These are phyloP conservation scores for Nicotiana undulata DNA, from an alignment of 257 asterid species.

Conservation along the genomic window DNA sequence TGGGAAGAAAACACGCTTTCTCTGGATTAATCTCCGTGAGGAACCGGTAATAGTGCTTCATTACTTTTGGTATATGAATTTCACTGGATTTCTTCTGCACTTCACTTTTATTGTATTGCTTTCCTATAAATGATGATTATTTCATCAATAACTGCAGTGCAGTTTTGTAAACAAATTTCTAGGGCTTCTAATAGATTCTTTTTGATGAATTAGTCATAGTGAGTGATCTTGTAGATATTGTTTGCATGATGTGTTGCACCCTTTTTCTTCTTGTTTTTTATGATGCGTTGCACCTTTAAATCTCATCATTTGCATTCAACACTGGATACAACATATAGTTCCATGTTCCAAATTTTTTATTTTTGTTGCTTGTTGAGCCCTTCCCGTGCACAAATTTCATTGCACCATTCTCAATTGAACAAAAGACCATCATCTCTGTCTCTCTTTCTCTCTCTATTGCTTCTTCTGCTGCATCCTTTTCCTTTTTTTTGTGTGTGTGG, in stretches of 20 bases:
- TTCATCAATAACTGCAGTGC: background rate
- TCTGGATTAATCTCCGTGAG: conserved; percentile 94
- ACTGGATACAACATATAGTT: background rate
- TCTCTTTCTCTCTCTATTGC: background rate
- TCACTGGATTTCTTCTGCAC: background rate
- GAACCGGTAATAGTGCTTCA: conserved; percentile 65
- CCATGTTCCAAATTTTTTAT: background rate
- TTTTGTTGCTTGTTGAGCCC: conserved; percentile 1
- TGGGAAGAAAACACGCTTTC: conserved; percentile 58
- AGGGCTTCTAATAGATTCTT: background rate
- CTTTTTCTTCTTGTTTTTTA: background rate
- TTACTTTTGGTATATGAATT: background rate
- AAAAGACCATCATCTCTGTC: background rate
- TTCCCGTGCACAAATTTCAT: background rate
- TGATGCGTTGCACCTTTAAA: background rate
- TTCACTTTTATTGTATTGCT: background rate
- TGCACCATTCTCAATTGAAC: background rate
- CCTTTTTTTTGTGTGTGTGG: background rate
- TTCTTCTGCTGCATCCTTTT: background rate
- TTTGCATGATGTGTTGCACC: background rate
- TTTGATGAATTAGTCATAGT: background rate
- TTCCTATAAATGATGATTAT: background rate
- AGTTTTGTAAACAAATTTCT: background rate
- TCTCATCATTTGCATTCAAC: background rate
- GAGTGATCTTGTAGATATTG: background rate